A percentile compares a stretch with the other conserved stretches of the same genome.
phyloP scores from a whole-genome alignment of 768 basidiomycete species.

The Paxillus ammoniavirescens region DNA sequence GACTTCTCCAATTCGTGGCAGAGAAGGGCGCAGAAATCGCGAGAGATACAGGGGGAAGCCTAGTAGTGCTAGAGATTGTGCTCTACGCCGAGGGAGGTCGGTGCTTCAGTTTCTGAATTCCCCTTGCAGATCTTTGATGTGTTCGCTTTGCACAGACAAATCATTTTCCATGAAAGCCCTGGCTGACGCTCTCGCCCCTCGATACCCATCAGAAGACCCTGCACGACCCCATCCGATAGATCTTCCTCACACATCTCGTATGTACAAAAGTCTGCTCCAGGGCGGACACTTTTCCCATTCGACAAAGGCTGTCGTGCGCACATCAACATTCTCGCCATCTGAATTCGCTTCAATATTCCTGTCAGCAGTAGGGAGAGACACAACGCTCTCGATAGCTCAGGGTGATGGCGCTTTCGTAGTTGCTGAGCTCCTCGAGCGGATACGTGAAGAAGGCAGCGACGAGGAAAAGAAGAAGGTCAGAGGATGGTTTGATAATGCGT shows the following conservation, averaged over 20 bases:
- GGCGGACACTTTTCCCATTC: conserved; percentile 84
- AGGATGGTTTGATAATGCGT: conserved; percentile 55
- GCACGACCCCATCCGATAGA: conserved; percentile 67
- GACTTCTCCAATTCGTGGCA: conserved; percentile 67
- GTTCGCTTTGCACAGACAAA: conserved; percentile 57
- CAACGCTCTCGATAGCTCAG: conserved; percentile 52
- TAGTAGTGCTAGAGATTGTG: conserved; percentile 81
- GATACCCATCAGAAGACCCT: conserved; percentile 56
- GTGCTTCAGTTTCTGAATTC: conserved; percentile 19
- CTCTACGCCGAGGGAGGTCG: conserved; percentile 82
- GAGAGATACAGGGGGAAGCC: conserved; percentile 75
- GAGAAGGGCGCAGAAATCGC: conserved; percentile 60
- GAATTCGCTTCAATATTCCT: conserved; percentile 63
- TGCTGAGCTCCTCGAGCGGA: conserved; percentile 65
- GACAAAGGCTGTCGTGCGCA: conserved; percentile 51
- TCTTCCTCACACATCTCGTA: conserved; percentile 74
- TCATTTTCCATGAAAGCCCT: conserved; percentile 58
- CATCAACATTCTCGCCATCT: conserved; percentile 53
- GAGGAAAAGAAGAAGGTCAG: conserved; percentile 46
- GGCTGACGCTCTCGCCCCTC: conserved; percentile 49
- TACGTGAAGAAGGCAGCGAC: conserved; percentile 40
- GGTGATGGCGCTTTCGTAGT: conserved; percentile 74
- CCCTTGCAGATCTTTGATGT: not conserved
- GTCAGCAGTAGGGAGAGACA: conserved; percentile 49
- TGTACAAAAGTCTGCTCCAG: conserved; percentile 88